These are phyloP conservation scores for Hansenula sp. DNA, from an alignment of 1,139 yeast species.

Conservation along the genomic window DNA sequence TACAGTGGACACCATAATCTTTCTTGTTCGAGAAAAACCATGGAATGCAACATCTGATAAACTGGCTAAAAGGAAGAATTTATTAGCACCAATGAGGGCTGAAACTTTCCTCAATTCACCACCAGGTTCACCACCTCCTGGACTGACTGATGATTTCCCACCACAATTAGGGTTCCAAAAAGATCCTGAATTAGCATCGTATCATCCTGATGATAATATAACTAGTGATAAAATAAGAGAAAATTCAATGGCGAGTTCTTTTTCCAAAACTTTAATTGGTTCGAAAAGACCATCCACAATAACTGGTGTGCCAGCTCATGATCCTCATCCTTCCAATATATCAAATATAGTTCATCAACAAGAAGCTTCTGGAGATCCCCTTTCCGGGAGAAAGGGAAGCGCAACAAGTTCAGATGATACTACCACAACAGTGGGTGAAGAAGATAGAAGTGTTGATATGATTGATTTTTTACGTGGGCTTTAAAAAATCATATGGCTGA, in stretches of 20 bases:
- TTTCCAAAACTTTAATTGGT: not conserved
- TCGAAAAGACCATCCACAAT: conserved; percentile 1
- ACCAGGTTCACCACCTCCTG: too few relatives aligned
- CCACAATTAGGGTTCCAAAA: not conserved
- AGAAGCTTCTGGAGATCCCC: too few relatives aligned
- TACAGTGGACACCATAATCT: conserved; percentile 15
- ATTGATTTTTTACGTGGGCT: conserved; percentile 2
- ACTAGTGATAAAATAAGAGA: not conserved
- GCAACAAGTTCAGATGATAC: not conserved
- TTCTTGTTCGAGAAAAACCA: conserved; percentile 19
- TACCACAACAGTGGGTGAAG: not conserved
- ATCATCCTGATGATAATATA: too few relatives aligned
- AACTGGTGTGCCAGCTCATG: not conserved
- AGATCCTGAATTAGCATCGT: not conserved
- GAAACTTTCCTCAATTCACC: not conserved
- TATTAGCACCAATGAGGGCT: not conserved
- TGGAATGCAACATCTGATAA: conserved; percentile 15
- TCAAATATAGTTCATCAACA: too few relatives aligned
- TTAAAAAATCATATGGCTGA: too few relatives aligned
- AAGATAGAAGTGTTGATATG: conserved; percentile 1
- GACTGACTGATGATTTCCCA: not conserved
- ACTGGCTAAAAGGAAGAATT: not conserved
- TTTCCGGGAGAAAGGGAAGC: not conserved
- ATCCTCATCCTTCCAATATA: too few relatives aligned
- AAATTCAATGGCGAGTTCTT: not conserved